phyloP scores from a whole-genome alignment of 768 basidiomycete species.

The Tricholoma hemisulphureum region DNA sequence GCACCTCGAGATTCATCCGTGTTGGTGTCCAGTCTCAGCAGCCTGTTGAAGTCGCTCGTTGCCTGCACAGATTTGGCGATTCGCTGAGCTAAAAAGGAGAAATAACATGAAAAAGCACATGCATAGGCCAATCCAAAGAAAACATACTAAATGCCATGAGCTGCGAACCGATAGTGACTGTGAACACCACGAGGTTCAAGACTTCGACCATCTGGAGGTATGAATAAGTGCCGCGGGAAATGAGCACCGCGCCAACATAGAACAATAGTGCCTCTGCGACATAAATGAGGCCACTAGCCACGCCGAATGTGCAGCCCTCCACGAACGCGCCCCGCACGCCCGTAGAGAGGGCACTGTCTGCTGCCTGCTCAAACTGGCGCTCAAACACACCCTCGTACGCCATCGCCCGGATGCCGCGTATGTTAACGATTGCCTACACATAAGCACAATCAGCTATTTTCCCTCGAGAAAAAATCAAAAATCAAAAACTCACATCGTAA shows the following conservation, averaged over 20 bases:
- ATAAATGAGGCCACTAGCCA: constrained; percentile 82
- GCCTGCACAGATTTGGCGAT: constrained; percentile 89
- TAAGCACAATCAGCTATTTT: background rate
- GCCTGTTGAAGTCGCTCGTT: constrained; percentile 70
- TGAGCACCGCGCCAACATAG: constrained; percentile 85
- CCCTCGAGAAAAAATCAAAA: constrained; percentile 9
- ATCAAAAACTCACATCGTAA: constrained; percentile 64
- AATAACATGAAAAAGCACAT: too few species aligned
- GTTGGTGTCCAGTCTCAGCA: constrained; percentile 59
- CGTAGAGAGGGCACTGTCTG: constrained; percentile 56
- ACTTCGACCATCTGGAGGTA: constrained; percentile 91
- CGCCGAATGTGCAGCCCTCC: constrained; percentile 80
- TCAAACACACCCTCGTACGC: constrained; percentile 73
- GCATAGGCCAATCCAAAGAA: too few species aligned
- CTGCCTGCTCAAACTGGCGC: constrained; percentile 63
- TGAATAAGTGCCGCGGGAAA: constrained; percentile 75
- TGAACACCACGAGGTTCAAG: constrained; percentile 89
- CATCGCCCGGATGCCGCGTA: constrained; percentile 87
- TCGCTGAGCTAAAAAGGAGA: constrained; percentile 53
- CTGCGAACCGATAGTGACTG: constrained; percentile 87
- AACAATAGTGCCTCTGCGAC: constrained; percentile 88
- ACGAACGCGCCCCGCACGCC: constrained; percentile 84
- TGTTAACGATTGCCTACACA: constrained; percentile 68
- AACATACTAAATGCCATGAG: constrained; percentile 91
- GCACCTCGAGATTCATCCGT: constrained; percentile 71